Evolutionary conservation across 192 early-diverging fungal genomes (phyloP).

Genomic region (Backusella morwellensis): DNA sequence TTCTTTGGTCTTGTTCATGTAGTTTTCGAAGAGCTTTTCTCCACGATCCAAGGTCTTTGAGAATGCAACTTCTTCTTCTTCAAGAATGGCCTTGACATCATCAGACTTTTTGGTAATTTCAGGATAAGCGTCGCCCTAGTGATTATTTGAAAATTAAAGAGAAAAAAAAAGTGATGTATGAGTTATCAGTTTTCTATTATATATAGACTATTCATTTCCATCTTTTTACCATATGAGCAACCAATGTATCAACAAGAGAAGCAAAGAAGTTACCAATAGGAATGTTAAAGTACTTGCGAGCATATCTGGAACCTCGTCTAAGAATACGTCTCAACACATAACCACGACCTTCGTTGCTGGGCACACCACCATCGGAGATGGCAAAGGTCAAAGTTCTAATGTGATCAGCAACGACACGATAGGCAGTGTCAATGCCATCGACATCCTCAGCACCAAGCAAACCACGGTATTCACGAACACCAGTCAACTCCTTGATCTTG

Average conservation of each 20-base stretch:
- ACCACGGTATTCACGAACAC: slow-evolving; percentile 82
- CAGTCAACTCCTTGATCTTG: slow-evolving; percentile 83
- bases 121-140: slow-evolving; percentile 80
- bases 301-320: slow-evolving; percentile 92
- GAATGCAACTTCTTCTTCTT: slow-evolving; percentile 95
- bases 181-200: not conserved
- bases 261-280: slow-evolving; percentile 94
- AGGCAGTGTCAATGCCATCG: slow-evolving; percentile 97
- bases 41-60: slow-evolving; percentile 97
- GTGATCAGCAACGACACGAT: slow-evolving; percentile 98
- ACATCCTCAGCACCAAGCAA: slow-evolving; percentile 85
- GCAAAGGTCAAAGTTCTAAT: slow-evolving; percentile 94
- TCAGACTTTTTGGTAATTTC: slow-evolving; percentile 77
- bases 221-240: slow-evolving; percentile 77
- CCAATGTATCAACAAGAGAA: slow-evolving; percentile 86
- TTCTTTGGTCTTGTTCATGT: slow-evolving; percentile 64
- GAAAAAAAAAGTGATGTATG: not conserved
- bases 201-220: not conserved
- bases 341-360: slow-evolving; percentile 97
- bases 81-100: slow-evolving; percentile 91
- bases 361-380: slow-evolving; percentile 94
- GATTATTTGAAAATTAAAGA: slow-evolving; percentile 22
- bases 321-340: slow-evolving; percentile 97
- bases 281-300: slow-evolving; percentile 86
- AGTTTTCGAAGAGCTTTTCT: slow-evolving; percentile 88